Conservation (phyloP, 345 rosid genomes). For the Firmiana major region DNA sequence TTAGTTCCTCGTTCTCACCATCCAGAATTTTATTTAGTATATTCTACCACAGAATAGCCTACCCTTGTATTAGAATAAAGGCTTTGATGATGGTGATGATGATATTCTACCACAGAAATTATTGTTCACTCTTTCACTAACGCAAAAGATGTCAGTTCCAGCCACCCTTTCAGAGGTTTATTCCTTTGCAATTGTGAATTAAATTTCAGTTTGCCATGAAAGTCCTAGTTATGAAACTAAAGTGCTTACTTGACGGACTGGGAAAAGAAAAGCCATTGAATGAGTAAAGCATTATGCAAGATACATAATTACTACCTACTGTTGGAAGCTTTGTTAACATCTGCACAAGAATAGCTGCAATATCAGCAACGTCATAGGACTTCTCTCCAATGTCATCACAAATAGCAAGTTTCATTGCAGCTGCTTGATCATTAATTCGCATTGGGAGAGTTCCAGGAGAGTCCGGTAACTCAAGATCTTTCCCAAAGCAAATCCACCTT, state of each 20-base stretch:
- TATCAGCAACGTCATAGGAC: conserved; percentile 78
- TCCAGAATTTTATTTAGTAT: background rate
- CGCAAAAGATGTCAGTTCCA: background rate
- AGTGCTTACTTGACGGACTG: background rate
- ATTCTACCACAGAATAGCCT: background rate
- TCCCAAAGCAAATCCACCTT: conserved; percentile 87
- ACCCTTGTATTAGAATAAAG: no score
- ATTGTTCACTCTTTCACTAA: background rate
- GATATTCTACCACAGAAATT: background rate
- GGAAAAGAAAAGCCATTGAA: background rate
- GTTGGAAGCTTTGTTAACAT: conserved; percentile 68
- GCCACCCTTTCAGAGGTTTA: background rate
- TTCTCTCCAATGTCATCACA: conserved; percentile 97
- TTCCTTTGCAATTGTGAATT: background rate
- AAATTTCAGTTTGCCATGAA: background rate
- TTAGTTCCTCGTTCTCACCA: background rate
- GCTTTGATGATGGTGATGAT: no score
- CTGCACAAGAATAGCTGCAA: conserved; percentile 84
- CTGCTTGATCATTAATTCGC: conserved; percentile 84
- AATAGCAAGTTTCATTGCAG: conserved; percentile 93
- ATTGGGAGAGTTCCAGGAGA: conserved; percentile 92
- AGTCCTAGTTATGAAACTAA: background rate
- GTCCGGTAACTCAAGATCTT: conserved; percentile 81
- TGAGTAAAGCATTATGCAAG: background rate
- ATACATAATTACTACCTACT: conserved; percentile 40